Evolutionary conservation across 768 basidiomycete genomes (phyloP).

Genomic region (Cubamyces lactineus): DNA sequence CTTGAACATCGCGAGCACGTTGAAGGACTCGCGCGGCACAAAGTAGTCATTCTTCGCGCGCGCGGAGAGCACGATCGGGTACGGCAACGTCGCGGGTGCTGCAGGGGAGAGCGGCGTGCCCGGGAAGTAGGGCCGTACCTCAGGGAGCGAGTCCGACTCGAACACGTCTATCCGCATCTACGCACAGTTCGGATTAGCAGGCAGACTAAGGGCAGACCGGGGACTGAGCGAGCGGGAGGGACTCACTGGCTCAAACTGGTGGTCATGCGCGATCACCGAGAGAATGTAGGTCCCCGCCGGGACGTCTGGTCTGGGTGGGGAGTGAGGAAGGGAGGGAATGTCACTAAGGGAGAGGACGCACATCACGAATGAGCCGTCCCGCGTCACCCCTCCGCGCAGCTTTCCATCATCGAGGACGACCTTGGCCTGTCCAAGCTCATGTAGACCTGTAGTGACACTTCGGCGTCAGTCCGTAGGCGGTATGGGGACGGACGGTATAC

Average conservation of each 20-base stretch:
- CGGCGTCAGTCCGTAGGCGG: background rate
- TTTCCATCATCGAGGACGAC: conserved; percentile 64
- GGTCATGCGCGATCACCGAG: conserved; percentile 67
- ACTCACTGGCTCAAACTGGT: conserved; percentile 70
- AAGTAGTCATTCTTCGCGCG: conserved; percentile 66
- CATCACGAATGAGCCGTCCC: conserved; percentile 70
- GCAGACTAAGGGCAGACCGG: background rate
- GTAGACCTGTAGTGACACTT: conserved; percentile 22
- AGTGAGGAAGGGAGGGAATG: background rate
- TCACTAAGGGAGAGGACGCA: conserved; percentile 38
- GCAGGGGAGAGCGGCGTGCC: conserved; percentile 72
- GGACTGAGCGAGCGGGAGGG: background rate
- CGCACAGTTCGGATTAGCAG: conserved; percentile 1
- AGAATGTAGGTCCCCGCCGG: conserved; percentile 70
- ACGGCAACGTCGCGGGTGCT: conserved; percentile 54
- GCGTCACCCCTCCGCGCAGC: conserved; percentile 54
- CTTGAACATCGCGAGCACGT: conserved; percentile 72
- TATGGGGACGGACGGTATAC: background rate
- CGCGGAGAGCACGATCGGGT: conserved; percentile 62
- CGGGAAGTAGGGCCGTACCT: conserved; percentile 64
- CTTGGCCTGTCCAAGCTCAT: conserved; percentile 56
- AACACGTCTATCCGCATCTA: conserved; percentile 73
- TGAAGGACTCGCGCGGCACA: conserved; percentile 71
- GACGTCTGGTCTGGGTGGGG: conserved; percentile 60
- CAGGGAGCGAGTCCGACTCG: conserved; percentile 44